These are phyloP conservation scores for Sporothrix variecibatus DNA, from an alignment of 2,329 filamentous ascomycete species.

Conservation along the genomic window DNA sequence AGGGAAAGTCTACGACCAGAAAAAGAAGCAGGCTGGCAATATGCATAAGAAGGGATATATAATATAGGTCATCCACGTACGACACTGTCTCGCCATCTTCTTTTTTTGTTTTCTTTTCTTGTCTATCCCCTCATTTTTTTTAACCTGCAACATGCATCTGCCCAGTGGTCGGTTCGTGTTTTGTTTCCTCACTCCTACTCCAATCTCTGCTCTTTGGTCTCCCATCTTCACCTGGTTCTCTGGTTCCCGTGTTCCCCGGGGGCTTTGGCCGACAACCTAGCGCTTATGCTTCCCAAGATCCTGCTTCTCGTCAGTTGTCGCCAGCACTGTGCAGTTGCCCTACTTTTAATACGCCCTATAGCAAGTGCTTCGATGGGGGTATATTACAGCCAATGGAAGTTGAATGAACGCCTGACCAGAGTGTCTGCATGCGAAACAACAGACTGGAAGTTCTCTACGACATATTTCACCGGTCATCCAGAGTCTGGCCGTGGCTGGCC, in stretches of 20 bases:
- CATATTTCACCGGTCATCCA: slow-evolving; percentile 19
- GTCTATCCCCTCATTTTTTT: neutral
- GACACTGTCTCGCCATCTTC: slow-evolving; percentile 6
- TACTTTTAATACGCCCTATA: neutral
- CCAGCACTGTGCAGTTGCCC: neutral
- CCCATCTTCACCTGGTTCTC: neutral
- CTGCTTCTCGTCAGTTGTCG: neutral
- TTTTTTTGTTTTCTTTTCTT: neutral
- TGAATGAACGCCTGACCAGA: neutral
- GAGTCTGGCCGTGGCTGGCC: slow-evolving; percentile 12
- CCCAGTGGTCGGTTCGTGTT: neutral
- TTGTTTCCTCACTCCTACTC: neutral
- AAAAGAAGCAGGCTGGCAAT: neutral
- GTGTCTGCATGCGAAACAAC: neutral
- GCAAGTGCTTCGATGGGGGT: slow-evolving; percentile 1
- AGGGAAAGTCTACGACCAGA: neutral
- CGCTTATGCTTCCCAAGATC: slow-evolving; percentile 3
- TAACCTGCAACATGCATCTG: neutral
- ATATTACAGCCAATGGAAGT: neutral
- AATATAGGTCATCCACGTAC: slow-evolving; percentile 15
- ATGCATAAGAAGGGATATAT: slow-evolving; percentile 17
- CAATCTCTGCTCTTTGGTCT: neutral
- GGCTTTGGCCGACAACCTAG: slow-evolving; percentile 5
- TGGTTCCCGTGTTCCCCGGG: slow-evolving; percentile 15
- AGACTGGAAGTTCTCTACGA: neutral